Evolutionary conservation across 352 stramenopile genomes (phyloP), one percentile per base, ranked within the genome.

Genomic region (Phytophthora capsici): DNA sequence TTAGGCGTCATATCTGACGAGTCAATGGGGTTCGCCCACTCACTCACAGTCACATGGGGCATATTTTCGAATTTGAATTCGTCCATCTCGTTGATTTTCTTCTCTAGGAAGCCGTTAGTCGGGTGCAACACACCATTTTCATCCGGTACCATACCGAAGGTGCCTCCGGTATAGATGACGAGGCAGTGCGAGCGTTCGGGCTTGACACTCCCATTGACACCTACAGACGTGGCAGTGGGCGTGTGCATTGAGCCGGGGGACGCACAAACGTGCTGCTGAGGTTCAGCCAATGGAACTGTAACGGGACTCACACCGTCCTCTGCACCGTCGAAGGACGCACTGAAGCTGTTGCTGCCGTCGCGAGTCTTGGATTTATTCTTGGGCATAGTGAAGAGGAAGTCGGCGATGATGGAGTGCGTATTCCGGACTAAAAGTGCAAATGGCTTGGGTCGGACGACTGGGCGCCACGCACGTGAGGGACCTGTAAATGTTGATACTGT

Each of bases 131-230:
- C 81, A 13, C 89, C 89, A 13, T 81, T 66, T 6, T 70, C 74
- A 52, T 95, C 80, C 1, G 82, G 84, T 44, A 93, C 80, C 90
- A 98, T 98, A 57, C 90, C 92, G 59, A 98, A 96, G 9, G 92
- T 98, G 38, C 92, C 92, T 45, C 92, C 92, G 16, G 89, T 96
- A 78, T 97, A 97, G 63, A 98, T 83, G 38, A 97, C 77, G 16
- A 98, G 80, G 49, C 83, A 93, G 50, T 84, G 84, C 52, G 84
- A 53, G 34, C 80, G 82, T 37, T 82, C 67, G 6, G 68, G 52
- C 20, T 57, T 63, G 0, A 75, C 50, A 22, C 47, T n/a, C n/a
- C n/a, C 58, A 45, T 71, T 56, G 10, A 59, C 65, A 34, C 58
- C 65, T 6, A 38, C 57, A 30, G 36, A 57, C 2, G 61, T 59